Evolutionary conservation across 2,329 filamentous ascomycete species (phyloP).

Genomic region (Chaetomium olivaceum): DNA sequence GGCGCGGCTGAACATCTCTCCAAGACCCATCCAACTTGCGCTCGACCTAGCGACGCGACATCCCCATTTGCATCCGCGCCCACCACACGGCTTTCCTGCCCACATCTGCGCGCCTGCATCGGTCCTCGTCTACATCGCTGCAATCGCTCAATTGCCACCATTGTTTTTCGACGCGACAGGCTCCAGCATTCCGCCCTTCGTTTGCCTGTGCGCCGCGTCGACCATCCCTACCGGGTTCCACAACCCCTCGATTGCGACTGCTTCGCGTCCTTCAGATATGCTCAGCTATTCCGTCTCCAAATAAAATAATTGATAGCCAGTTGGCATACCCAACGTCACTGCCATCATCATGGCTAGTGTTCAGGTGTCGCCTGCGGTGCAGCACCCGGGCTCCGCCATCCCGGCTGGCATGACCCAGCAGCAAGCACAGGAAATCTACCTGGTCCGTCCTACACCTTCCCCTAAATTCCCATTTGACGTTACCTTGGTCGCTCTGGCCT

Average conservation of each 20-base stretch:
- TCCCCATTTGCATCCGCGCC: slow-evolving; percentile 14
- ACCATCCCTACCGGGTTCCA: slow-evolving; percentile 24
- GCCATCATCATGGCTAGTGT: slow-evolving; percentile 72
- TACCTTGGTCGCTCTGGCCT: not conserved
- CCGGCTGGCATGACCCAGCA: slow-evolving; percentile 71
- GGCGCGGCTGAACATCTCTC: slow-evolving; percentile 28
- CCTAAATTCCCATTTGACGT: not conserved
- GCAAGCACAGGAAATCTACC: slow-evolving; percentile 73
- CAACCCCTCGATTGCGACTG: slow-evolving; percentile 25
- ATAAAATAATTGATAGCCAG: slow-evolving; percentile 25
- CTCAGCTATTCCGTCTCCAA: slow-evolving; percentile 24
- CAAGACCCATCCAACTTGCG: slow-evolving; percentile 21
- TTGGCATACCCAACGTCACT: slow-evolving; percentile 29
- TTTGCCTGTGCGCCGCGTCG: slow-evolving; percentile 13
- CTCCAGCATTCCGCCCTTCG: slow-evolving; percentile 13
- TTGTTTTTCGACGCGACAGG: slow-evolving; percentile 24
- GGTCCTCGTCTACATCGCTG: slow-evolving; percentile 13
- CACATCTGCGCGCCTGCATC: not conserved
- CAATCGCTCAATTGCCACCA: slow-evolving; percentile 17
- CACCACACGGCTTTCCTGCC: slow-evolving; percentile 14
- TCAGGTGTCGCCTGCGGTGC: slow-evolving; percentile 69
- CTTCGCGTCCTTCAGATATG: slow-evolving; percentile 26
- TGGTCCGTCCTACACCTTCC: slow-evolving; percentile 49
- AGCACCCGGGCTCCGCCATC: slow-evolving; percentile 64
- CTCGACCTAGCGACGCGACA: slow-evolving; percentile 30